Evolutionary conservation across 179 eudicot species (phyloP).

Genomic region (Silene coronaria): DNA sequence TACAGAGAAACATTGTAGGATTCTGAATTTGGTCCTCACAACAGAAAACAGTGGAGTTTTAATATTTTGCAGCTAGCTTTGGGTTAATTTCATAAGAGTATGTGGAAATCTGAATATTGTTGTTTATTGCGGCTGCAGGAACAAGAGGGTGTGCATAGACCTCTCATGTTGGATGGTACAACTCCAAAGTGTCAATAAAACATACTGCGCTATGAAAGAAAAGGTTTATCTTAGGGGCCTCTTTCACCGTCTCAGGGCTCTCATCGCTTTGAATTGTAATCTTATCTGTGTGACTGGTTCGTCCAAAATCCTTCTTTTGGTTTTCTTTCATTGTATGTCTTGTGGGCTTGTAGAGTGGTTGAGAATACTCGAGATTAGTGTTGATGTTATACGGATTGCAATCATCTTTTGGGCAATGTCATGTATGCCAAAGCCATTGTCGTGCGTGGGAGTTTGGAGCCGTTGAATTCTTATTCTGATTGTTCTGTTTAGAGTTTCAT

Average conservation of each 20-base stretch:
- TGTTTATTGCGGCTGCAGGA: conserved; percentile 40
- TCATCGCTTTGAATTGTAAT: conserved; percentile 86
- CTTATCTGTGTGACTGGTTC: conserved; percentile 77
- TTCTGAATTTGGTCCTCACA: neutral
- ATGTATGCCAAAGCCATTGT: neutral
- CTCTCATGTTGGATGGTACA: conserved; percentile 97
- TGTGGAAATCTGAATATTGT: neutral
- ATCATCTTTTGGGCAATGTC: neutral
- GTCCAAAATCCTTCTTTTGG: conserved; percentile 16
- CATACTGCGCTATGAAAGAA: conserved; percentile 62
- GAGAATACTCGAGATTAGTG: neutral
- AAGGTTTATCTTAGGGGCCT: conserved; percentile 75
- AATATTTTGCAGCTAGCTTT: neutral
- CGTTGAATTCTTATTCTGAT: neutral
- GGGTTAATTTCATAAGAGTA: neutral
- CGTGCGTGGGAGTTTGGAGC: conserved; percentile 2
- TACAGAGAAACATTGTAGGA: neutral
- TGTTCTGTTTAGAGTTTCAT: neutral
- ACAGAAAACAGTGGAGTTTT: neutral
- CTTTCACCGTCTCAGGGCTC: conserved; percentile 89
- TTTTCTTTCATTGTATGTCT: neutral
- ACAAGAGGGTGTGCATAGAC: conserved; percentile 92
- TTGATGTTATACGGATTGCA: neutral
- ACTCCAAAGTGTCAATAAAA: conserved; percentile 60
- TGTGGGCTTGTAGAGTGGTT: neutral